Evolutionary conservation across 805 yeast genomes (phyloP).

Genomic region (Candida sanyiensis): DNA sequence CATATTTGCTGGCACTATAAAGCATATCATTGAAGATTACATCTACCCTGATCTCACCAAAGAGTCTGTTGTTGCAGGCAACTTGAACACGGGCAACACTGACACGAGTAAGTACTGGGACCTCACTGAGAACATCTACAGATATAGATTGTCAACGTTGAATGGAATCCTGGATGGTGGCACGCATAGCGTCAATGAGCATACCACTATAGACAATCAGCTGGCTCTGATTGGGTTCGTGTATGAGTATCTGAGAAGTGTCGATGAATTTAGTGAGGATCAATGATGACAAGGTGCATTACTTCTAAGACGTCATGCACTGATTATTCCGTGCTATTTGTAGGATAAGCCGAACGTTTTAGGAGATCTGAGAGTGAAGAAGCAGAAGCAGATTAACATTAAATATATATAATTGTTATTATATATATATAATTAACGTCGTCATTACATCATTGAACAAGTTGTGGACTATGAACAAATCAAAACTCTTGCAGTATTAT

Average conservation of each 20-base stretch:
- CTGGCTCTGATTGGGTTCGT: conserved; percentile 15
- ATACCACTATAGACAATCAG: conserved; percentile 15
- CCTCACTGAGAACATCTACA: conserved; percentile 17
- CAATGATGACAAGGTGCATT: not conserved
- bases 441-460: no score
- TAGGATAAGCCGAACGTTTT: no score
- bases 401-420: no score
- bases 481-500: no score
- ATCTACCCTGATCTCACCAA: conserved; percentile 10
- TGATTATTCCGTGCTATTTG: no score
- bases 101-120: conserved; percentile 17
- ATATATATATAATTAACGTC: no score
- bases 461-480: no score
- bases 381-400: no score
- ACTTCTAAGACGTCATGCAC: no score
- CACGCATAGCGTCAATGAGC: conserved; percentile 19
- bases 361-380: no score
- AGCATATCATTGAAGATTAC: conserved; percentile 54
- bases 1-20: conserved; percentile 54
- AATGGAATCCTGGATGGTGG: conserved; percentile 8
- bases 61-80: conserved; percentile 12
- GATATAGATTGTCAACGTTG: conserved; percentile 13
- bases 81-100: conserved; percentile 16
- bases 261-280: conserved; percentile 10
- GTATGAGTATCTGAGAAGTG: conserved; percentile 16